Percentiles rank a stretch among this genome's conserved stretches.
These are phyloP conservation scores for Endogone sp. DNA, from an alignment of 192 early-diverging fungal species.

Conservation along the genomic window DNA sequence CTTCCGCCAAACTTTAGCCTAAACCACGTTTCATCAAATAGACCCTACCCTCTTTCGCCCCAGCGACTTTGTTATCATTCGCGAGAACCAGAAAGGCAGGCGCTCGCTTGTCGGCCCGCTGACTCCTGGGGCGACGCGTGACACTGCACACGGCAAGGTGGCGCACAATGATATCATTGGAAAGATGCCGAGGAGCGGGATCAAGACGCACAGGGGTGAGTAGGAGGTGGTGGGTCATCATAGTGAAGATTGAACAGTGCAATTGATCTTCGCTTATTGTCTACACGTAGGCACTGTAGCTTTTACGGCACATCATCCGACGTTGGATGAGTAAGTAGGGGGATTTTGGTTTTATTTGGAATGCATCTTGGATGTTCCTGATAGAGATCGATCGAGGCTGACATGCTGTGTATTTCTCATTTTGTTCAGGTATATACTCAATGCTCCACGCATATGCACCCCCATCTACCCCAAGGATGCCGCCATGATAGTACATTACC, in stretches of 20 bases:
- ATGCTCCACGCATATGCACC: conserved; percentile 24
- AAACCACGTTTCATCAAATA: neutral
- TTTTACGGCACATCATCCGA: conserved; percentile 37
- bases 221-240: neutral
- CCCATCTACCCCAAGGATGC: conserved; percentile 72
- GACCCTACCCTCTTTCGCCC: conserved; percentile 8
- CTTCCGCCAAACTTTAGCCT: too few relatives aligned
- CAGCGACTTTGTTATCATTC: conserved; percentile 28
- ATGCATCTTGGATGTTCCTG: neutral
- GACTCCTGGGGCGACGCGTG: conserved; percentile 10
- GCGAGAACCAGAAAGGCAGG: conserved; percentile 20
- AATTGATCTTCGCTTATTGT: neutral
- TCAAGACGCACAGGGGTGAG: conserved; percentile 28
- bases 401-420: neutral
- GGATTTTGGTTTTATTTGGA: neutral
- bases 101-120: conserved; percentile 36
- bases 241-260: neutral
- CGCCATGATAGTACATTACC: conserved; percentile 32
- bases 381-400: neutral
- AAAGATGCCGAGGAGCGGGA: conserved; percentile 10
- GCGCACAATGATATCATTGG: conserved; percentile 28
- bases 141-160: conserved; percentile 16
- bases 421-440: conserved; percentile 18
- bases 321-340: conserved; percentile 35
- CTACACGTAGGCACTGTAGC: conserved; percentile 1